Evolutionary conservation across 805 yeast species (phyloP).

Genomic region (Jamesozyma hellenica): DNA sequence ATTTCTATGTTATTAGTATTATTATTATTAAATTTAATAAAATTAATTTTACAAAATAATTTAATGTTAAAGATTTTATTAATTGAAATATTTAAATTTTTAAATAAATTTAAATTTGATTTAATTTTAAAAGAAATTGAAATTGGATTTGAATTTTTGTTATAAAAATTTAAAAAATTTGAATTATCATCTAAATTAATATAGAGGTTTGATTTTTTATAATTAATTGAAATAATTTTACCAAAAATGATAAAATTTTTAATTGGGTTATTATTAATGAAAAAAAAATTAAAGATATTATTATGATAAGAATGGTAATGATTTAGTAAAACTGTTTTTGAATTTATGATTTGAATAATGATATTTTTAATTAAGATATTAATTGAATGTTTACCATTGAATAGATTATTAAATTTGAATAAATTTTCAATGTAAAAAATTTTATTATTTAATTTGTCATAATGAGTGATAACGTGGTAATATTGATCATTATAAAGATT

Average conservation of each 20-base stretch:
- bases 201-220: constrained; percentile 2
- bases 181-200: constrained; percentile 23
- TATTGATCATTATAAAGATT: no score
- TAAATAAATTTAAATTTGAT: no score
- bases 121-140: background rate
- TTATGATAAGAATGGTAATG: background rate
- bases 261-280: constrained; percentile 38
- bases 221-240: constrained; percentile 22
- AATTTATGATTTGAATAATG: background rate
- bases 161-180: constrained; percentile 10
- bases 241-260: constrained; percentile 31
- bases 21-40: background rate
- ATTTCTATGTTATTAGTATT: background rate
- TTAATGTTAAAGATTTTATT: background rate
- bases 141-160: background rate
- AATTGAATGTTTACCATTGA: background rate
- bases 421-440: constrained; percentile 5
- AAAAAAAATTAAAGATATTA: constrained; percentile 4
- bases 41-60: constrained; percentile 3
- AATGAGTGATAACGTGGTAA: constrained; percentile 1
- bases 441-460: background rate
- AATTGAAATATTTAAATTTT: no score
- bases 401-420: constrained; percentile 3
- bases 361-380: background rate
- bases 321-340: background rate